Conservation (phyloP, 2,329 filamentous ascomycete species). For the Aureobasidium sp. region DNA sequence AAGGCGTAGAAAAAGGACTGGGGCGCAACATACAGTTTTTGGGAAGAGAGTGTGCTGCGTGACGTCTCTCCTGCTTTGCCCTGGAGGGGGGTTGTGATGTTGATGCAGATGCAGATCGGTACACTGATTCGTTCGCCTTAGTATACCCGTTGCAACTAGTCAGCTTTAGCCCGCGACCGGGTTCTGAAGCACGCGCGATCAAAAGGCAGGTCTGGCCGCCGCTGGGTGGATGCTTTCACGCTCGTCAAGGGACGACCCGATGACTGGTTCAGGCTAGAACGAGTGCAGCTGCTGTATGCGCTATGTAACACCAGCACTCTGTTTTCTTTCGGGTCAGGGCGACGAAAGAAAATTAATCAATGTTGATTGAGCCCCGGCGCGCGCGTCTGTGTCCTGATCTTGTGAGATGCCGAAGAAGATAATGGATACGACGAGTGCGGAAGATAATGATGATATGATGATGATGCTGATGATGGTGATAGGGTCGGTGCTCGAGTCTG, state of each 20-base stretch:
- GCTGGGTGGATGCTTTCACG: slow-evolving; percentile 4
- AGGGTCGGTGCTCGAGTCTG: neutral
- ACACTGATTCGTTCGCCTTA: slow-evolving; percentile 17
- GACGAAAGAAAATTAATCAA: neutral
- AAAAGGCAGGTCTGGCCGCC: slow-evolving; percentile 15
- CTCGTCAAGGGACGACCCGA: slow-evolving; percentile 8
- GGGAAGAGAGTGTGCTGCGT: slow-evolving; percentile 6
- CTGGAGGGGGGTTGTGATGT: slow-evolving; percentile 14
- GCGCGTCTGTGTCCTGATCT: neutral
- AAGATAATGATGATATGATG: slow-evolving; percentile 9
- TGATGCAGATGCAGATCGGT: slow-evolving; percentile 14
- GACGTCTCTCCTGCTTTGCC: slow-evolving; percentile 13
- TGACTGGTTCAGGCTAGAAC: slow-evolving; percentile 9
- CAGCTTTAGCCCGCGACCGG: slow-evolving; percentile 14
- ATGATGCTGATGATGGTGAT: slow-evolving; percentile 1
- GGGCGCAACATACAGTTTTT: slow-evolving; percentile 14
- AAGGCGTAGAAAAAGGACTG: neutral
- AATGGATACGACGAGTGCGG: neutral
- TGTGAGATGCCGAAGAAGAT: neutral
- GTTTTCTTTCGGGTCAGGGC: slow-evolving; percentile 1
- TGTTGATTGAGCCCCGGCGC: neutral
- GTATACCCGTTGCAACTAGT: slow-evolving; percentile 16
- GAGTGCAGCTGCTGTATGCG: neutral
- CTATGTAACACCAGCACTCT: slow-evolving; percentile 4
- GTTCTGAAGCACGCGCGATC: slow-evolving; percentile 13